Percentiles rank a stretch among this genome's conserved stretches.
phyloP scores from a whole-genome alignment of 2,329 filamentous ascomycete genomes.

The Zymoseptoria tritici region DNA sequence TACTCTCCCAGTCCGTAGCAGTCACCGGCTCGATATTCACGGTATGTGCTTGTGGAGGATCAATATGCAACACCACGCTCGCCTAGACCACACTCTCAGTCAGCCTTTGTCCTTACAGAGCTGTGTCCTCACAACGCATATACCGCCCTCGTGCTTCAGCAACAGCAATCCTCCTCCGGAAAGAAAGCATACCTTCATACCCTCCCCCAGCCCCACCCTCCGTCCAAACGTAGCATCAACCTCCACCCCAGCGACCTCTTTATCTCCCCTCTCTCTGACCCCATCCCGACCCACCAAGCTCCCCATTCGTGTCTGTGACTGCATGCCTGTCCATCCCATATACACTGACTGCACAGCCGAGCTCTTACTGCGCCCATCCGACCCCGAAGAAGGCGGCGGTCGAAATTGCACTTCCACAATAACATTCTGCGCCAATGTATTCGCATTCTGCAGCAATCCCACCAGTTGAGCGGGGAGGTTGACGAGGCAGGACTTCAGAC shows the following conservation, averaged over 20 bases:
- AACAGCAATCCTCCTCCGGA: no score
- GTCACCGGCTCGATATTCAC: conserved; percentile 96
- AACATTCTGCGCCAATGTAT: conserved; percentile 92
- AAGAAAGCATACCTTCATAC: conserved; percentile 66
- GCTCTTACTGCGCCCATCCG: conserved; percentile 28
- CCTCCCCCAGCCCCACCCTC: conserved; percentile 68
- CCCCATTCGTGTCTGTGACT: conserved; percentile 74
- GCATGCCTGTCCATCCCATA: conserved; percentile 96
- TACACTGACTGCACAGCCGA: conserved; percentile 62
- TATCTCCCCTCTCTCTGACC: conserved; percentile 57
- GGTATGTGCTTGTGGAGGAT: conserved; percentile 85
- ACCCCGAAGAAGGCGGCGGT: conserved; percentile 44
- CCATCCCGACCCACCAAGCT: conserved; percentile 69
- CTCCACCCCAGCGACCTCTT: conserved; percentile 72
- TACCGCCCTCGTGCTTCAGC: conserved; percentile 20
- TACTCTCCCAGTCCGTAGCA: conserved; percentile 90
- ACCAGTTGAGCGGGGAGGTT: conserved; percentile 84
- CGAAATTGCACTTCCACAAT: conserved; percentile 83
- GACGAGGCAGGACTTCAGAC: conserved; percentile 84
- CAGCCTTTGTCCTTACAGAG: conserved; percentile 31
- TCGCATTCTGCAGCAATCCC: conserved; percentile 76
- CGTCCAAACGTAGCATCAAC: conserved; percentile 78
- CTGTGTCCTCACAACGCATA: neutral
- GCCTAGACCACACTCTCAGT: conserved; percentile 38
- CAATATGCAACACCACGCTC: conserved; percentile 65